Conservation (phyloP, 805 yeast species). For the Candida manassasensis region DNA sequence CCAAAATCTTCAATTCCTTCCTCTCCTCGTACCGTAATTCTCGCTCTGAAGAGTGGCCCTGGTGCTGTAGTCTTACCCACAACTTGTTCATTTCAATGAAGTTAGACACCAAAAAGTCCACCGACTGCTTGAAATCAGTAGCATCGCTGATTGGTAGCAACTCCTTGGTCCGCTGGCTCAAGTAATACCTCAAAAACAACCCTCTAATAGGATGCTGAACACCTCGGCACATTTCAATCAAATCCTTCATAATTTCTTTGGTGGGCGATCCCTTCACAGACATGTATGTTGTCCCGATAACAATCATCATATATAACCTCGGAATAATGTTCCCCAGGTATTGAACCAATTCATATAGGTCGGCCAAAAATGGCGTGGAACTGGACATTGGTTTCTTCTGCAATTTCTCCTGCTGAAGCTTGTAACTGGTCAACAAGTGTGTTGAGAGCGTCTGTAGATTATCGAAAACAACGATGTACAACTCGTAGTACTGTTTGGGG, state of each 20-base stretch:
- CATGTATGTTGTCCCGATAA: conserved; percentile 89
- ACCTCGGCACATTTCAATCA: conserved; percentile 97
- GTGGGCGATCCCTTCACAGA: conserved; percentile 71
- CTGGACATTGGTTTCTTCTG: conserved; percentile 19
- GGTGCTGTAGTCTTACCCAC: conserved; percentile 96
- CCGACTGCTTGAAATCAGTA: conserved; percentile 56
- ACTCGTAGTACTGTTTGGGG: conserved; percentile 91
- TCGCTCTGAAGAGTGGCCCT: conserved; percentile 84
- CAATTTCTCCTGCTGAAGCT: conserved; percentile 48
- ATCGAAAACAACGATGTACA: conserved; percentile 81
- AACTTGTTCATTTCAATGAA: conserved; percentile 96
- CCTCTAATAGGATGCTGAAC: conserved; percentile 96
- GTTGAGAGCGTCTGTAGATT: conserved; percentile 64
- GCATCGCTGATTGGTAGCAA: conserved; percentile 42
- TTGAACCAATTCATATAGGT: conserved; percentile 89
- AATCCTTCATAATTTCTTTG: conserved; percentile 84
- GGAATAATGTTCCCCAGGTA: conserved; percentile 94
- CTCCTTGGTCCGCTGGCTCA: conserved; percentile 78
- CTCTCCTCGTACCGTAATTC: conserved; percentile 73
- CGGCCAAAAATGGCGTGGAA: conserved; percentile 52
- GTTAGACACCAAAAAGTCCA: conserved; percentile 75
- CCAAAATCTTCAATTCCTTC: conserved; percentile 82
- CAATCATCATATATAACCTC: conserved; percentile 87
- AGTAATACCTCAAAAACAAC: conserved; percentile 79
- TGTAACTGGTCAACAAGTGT: conserved; percentile 64